Conservation (phyloP, 2,329 filamentous ascomycete genomes). For the Dactylellina haptotyla region DNA sequence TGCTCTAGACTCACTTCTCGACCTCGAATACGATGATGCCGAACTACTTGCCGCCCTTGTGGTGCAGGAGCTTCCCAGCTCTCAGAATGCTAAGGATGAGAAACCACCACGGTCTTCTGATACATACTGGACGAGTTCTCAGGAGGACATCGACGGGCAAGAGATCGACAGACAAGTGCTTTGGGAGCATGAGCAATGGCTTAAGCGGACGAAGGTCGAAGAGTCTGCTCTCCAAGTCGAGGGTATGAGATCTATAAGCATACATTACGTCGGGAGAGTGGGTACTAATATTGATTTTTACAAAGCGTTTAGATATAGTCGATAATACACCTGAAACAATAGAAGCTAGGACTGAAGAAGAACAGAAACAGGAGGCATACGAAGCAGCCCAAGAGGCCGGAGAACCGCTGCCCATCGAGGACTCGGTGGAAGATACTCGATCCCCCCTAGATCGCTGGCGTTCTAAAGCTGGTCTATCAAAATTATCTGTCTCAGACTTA, state of each 20-base stretch:
- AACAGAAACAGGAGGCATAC: conserved; percentile 12
- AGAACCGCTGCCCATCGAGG: conserved; percentile 13
- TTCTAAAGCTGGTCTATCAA: conserved; percentile 67
- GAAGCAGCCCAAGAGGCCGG: conserved; percentile 1
- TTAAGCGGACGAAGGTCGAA: conserved; percentile 21
- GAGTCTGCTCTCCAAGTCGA: conserved; percentile 9
- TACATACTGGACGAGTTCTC: conserved; percentile 15
- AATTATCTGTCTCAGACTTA: conserved; percentile 86
- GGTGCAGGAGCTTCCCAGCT: conserved; percentile 38
- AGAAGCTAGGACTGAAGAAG: background rate
- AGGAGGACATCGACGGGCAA: conserved; percentile 34
- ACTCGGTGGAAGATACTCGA: conserved; percentile 7
- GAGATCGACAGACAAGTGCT: conserved; percentile 43
- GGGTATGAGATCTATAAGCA: conserved; percentile 12
- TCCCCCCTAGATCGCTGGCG: conserved; percentile 58
- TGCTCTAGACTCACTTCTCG: conserved; percentile 45
- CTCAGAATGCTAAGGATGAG: conserved; percentile 12
- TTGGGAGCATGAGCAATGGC: conserved; percentile 49
- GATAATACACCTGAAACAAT: conserved; percentile 40
- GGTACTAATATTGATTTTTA: conserved; percentile 20
- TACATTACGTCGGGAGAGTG: background rate
- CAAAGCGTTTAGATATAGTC: conserved; percentile 52
- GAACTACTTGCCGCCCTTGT: conserved; percentile 44
- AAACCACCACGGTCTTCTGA: conserved; percentile 1
- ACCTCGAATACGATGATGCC: conserved; percentile 49